Conservation (phyloP, 257 asterid genomes). For the Forsythia viridissima region DNA sequence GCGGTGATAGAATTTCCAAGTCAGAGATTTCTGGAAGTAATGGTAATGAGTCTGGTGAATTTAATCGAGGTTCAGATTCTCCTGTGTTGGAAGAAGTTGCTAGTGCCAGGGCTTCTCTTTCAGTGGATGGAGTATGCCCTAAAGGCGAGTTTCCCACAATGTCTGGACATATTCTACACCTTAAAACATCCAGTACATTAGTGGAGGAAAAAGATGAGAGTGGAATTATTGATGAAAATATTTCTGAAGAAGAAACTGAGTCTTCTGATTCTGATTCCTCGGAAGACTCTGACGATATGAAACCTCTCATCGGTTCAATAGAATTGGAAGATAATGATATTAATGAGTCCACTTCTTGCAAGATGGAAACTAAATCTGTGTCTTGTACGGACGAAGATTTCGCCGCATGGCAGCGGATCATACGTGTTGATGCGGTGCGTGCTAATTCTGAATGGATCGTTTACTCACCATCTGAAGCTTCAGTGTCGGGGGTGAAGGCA, state of each 20-base stretch:
- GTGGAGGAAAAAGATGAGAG: conserved; percentile 45
- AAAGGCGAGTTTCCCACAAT: conserved; percentile 25
- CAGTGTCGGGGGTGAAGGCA: conserved; percentile 63
- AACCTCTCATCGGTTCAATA: conserved; percentile 46
- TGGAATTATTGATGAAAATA: conserved; percentile 34
- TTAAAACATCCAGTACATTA: conserved; percentile 28
- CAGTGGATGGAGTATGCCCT: conserved; percentile 36
- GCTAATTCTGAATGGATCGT: conserved; percentile 73
- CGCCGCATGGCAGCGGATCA: conserved; percentile 79
- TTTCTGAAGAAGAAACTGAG: conserved; percentile 52
- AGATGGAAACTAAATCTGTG: conserved; percentile 32
- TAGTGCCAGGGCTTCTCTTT: conserved; percentile 46
- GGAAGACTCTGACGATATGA: conserved; percentile 54
- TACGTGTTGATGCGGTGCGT: conserved; percentile 88
- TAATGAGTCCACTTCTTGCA: conserved; percentile 33
- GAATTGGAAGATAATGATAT: conserved; percentile 39
- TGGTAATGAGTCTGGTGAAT: conserved; percentile 46
- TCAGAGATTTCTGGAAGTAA: conserved; percentile 47
- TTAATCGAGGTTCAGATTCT: conserved; percentile 47
- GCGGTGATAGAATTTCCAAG: conserved; percentile 43
- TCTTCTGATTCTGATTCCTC: conserved; percentile 64
- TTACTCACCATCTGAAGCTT: conserved; percentile 72
- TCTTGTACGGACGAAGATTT: conserved; percentile 60
- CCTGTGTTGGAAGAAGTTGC: conserved; percentile 49
- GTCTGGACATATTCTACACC: conserved; percentile 3